Evolutionary conservation across 106 monocot species (phyloP).

Genomic region (Dioscorea zingiberensis): DNA sequence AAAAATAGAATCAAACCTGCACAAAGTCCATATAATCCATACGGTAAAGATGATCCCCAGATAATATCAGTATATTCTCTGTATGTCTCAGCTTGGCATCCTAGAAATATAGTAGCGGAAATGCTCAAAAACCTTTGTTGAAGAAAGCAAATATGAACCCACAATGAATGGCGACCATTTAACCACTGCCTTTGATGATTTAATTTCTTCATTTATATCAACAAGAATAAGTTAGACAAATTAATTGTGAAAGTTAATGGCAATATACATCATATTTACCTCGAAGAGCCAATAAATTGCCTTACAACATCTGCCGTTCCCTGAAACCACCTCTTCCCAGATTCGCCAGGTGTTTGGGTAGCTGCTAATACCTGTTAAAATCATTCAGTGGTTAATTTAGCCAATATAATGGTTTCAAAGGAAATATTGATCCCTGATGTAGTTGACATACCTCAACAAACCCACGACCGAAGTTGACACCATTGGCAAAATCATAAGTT

Average conservation of each 20-base stretch:
- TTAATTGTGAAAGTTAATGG: not conserved
- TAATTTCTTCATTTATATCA: too few species aligned
- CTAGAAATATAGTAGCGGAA: constrained; percentile 11
- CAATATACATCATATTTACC: constrained; percentile 19
- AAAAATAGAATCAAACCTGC: constrained; percentile 19
- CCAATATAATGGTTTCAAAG: not conserved
- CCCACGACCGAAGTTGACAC: constrained; percentile 56
- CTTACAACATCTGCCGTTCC: constrained; percentile 87
- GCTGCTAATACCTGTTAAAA: constrained; percentile 51
- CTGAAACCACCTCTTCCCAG: constrained; percentile 77
- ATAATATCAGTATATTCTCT: constrained; percentile 50
- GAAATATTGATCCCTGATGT: not conserved
- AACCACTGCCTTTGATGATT: not conserved
- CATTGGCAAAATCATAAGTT: constrained; percentile 61
- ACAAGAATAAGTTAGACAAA: too few species aligned
- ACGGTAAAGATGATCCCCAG: constrained; percentile 53
- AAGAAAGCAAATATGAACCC: not conserved
- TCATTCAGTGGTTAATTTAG: too few species aligned
- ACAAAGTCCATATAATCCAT: constrained; percentile 71
- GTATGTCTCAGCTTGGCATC: constrained; percentile 46
- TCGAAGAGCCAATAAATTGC: constrained; percentile 86
- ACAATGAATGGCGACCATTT: not conserved
- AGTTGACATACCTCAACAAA: constrained; percentile 52
- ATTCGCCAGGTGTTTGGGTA: constrained; percentile 70
- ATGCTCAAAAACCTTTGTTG: not conserved